Evolutionary conservation across 768 basidiomycete genomes (phyloP), one percentile per base, ranked within the genome.

Genomic region (Boletellus ananiceps): DNA sequence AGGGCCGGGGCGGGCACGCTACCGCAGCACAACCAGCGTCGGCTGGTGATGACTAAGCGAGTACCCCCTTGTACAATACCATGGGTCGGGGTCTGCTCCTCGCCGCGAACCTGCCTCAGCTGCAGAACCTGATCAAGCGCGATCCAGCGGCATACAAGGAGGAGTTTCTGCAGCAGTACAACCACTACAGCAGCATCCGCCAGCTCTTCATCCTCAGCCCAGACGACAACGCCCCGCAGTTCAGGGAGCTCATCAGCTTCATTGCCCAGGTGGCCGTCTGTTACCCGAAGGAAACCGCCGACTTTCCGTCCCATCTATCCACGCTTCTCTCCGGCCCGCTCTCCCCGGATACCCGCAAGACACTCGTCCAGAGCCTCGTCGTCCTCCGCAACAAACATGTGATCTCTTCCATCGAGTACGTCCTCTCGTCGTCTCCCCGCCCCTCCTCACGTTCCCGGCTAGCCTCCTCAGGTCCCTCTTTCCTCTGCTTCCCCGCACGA

Each of bases 61-160:
- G 21, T 43, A 6, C 5, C 8, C 8, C 29, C 23, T 41, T 29
- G 27, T 41, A 29, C 27, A 15, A 12, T 21, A 13, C 40, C 8
- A 16, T 44, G 42, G 32, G 41, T 18, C 41, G 40, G 14, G 40
- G 40, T 25, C 40, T 21, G 4, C 42, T 16, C 47, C 79, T 95
- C 57, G 86, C 90, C 29, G 81, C 88, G 14, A 95, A 95, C 63
- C 80, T 97, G 8, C 94, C 96, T 0, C 92, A 96, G 63, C 78
- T 99, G 8, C 95, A 98, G 67, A 97, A 97, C 65, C 77, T 98
- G 46, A 93, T 99, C 67, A 99, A 99, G 65, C 81, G 96, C 38
- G 92, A 96, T 66, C 89, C 95, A 3, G 68, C 72, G 8, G 84
- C 81, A 0, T 98, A 99, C 74, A 87, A 82, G 64, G 95, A 98